A percentile compares a stretch with the other conserved stretches of the same genome.
Conservation (phyloP, 1,139 yeast species). For the Citeromyces siamensis region DNA sequence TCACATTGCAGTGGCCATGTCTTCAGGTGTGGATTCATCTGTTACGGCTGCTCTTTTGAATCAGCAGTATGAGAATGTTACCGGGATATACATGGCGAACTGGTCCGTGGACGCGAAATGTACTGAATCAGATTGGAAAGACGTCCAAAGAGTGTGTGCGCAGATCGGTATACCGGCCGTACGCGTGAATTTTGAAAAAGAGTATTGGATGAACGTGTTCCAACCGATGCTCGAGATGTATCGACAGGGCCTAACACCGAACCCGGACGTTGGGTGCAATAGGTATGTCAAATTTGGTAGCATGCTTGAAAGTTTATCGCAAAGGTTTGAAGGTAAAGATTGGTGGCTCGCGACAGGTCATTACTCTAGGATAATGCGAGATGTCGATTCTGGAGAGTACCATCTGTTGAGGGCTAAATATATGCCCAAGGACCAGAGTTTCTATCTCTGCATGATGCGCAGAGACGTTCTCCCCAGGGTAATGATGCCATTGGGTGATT, state of each 20-base stretch:
- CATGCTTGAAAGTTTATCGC: conserved; percentile 40
- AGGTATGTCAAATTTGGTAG: conserved; percentile 77
- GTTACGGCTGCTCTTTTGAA: conserved; percentile 58
- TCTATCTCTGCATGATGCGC: conserved; percentile 66
- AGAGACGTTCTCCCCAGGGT: conserved; percentile 31
- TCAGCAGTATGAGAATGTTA: conserved; percentile 33
- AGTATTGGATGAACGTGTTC: conserved; percentile 88
- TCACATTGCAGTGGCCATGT: conserved; percentile 76
- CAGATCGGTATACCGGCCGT: conserved; percentile 57
- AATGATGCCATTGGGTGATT: conserved; percentile 72
- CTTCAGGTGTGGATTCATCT: conserved; percentile 94
- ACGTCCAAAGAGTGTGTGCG: conserved; percentile 54
- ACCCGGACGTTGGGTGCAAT: conserved; percentile 90
- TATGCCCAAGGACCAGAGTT: conserved; percentile 75
- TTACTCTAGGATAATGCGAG: conserved; percentile 52
- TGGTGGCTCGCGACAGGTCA: conserved; percentile 97
- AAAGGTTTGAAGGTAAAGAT: conserved; percentile 19
- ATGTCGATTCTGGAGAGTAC: conserved; percentile 16
- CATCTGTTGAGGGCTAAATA: conserved; percentile 52
- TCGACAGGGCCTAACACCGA: conserved; percentile 71
- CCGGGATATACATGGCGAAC: conserved; percentile 87
- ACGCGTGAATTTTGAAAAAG: conserved; percentile 74
- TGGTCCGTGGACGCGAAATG: conserved; percentile 52
- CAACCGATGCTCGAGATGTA: conserved; percentile 80
- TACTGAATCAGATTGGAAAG: conserved; percentile 82